These are phyloP conservation scores for Aspergillus campestris DNA, from an alignment of 495 filamentous ascomycete genomes.

Conservation along the genomic window DNA sequence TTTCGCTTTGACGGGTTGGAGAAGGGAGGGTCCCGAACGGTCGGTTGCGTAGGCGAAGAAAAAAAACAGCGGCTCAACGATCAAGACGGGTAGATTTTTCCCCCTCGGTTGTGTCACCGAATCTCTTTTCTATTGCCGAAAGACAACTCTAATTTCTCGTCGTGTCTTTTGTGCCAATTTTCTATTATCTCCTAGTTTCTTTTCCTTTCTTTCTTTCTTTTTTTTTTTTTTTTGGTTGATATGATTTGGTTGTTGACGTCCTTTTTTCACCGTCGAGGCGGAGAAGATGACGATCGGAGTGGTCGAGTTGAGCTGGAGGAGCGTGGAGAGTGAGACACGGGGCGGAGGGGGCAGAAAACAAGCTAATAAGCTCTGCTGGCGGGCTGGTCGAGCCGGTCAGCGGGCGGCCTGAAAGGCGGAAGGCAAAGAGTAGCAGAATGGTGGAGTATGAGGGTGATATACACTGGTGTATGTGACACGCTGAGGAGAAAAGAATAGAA, in stretches of 20 bases:
- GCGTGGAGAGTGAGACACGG: too few relatives aligned
- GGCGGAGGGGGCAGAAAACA: too few relatives aligned
- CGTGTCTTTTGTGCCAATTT: neutral
- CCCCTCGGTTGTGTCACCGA: too few relatives aligned
- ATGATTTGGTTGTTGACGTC: neutral
- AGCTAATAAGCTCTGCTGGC: too few relatives aligned
- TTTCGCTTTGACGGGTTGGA: too few relatives aligned
- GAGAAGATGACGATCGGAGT: neutral
- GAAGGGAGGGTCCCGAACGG: neutral
- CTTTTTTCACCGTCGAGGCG: neutral
- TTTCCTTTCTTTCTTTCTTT: conserved; percentile 1
- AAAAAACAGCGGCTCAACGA: neutral
- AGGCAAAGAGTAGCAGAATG: neutral
- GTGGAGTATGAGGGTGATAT: neutral
- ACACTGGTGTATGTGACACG: neutral
- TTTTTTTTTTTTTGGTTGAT: neutral
- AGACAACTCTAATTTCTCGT: neutral
- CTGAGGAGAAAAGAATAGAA: conserved; percentile 5
- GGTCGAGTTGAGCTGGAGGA: too few relatives aligned
- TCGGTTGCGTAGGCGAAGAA: conserved; percentile 2
- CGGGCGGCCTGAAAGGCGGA: neutral
- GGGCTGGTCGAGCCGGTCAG: too few relatives aligned
- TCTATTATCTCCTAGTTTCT: neutral
- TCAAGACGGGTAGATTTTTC: too few relatives aligned
- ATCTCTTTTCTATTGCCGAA: neutral